phyloP scores from a whole-genome alignment of 2,329 filamentous ascomycete species.

The Pyrenochaeta sp. region DNA sequence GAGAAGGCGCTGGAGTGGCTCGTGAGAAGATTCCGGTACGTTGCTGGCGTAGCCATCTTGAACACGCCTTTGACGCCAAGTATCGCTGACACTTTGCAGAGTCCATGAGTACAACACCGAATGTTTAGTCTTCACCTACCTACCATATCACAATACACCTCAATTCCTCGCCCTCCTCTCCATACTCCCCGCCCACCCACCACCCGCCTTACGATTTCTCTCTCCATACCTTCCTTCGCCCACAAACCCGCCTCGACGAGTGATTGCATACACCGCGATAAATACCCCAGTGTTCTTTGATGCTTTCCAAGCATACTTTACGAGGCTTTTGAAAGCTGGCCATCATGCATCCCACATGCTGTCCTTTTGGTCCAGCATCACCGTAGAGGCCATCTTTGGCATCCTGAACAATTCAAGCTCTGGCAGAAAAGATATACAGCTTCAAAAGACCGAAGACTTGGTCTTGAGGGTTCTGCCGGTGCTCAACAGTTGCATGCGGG shows the following conservation, averaged over 20 bases:
- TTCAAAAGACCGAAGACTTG: conserved; percentile 80
- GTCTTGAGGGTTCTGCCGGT: conserved; percentile 74
- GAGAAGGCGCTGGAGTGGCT: conserved; percentile 96
- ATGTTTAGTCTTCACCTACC: conserved; percentile 80
- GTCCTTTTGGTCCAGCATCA: conserved; percentile 90
- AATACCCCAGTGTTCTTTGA: conserved; percentile 80
- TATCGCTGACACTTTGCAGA: background rate
- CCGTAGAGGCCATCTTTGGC: conserved; percentile 83
- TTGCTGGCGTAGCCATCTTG: no score
- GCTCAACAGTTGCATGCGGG: conserved; percentile 78
- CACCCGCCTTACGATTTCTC: conserved; percentile 82
- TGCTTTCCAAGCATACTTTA: conserved; percentile 78
- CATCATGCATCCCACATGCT: conserved; percentile 81
- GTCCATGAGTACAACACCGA: conserved; percentile 91
- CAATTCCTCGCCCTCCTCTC: conserved; percentile 87
- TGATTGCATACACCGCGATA: conserved; percentile 83
- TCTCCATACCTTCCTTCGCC: conserved; percentile 83
- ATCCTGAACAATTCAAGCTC: conserved; percentile 82
- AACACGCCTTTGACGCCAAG: background rate
- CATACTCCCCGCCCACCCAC: conserved; percentile 80
- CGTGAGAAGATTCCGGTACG: conserved; percentile 77
- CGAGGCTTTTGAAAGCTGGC: conserved; percentile 74
- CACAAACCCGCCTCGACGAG: conserved; percentile 78
- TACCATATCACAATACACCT: conserved; percentile 89
- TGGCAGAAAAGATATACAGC: conserved; percentile 77